Evolutionary conservation across 2,329 filamentous ascomycete species (phyloP), one percentile per base, ranked within the genome.

Genomic region (Aspergillus sp.): DNA sequence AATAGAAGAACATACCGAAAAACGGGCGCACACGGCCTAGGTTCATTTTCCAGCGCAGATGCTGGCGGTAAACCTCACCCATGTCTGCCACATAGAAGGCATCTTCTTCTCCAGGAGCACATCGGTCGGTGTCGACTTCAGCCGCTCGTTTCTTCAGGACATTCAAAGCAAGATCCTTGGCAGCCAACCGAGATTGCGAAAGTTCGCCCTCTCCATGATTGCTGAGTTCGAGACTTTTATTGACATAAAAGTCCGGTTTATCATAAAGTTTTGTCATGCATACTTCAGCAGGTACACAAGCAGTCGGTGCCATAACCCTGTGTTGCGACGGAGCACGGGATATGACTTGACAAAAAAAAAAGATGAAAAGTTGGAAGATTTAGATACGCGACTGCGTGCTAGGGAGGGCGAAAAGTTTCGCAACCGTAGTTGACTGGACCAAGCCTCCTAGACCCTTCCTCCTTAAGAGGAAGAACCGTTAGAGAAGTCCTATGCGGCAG

Each of bases 401-500:
- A 98, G 77, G 95, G 95, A 79, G 95, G 95, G 86, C 91, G 89
- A 82, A 93, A 96, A 81, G 89, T 90, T 83, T 91, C 90, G 85
- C 91, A 89, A 88, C 89, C 91, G 85, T 90, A 84, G 84, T 84
- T 88, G 85, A 88, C 87, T 86, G 90, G 90, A 89, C 91, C 90
- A 91, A 90, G 91, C 89, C 91, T 93, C 89, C 90, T 91, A 90
- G 92, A 96, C 91, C 95, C 95, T 96, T 93, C 95, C 95, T 93
- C 93, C 79, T 82, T 83, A 82, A 95, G 93, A 96, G 93, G 93
- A 98, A 98, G 93, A 96, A 93, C 90, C 90, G 88, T 85, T 86
- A 86, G 88, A 88, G 86, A 86, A 88, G 90, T 96, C 90, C 91
- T 98, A 99, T 99, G 93, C 95, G 95, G 95, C 95, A 98, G 93